Evolutionary conservation across 2,329 filamentous ascomycete genomes (phyloP).

Genomic region (Aspergillus awamori): DNA sequence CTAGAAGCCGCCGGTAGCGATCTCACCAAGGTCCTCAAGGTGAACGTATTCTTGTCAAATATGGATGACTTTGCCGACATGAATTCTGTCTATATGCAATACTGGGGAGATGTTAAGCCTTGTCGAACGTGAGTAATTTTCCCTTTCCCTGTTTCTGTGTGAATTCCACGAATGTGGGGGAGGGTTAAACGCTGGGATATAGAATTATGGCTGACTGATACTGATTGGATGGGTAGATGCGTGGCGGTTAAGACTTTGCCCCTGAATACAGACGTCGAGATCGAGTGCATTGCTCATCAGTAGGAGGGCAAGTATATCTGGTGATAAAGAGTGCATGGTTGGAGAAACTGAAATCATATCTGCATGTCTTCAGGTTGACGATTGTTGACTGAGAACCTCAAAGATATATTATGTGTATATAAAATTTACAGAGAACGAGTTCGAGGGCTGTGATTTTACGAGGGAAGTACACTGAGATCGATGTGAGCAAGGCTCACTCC

Average conservation of each 20-base stretch:
- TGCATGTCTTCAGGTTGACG: no score
- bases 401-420: no score
- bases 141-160: background rate
- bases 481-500: no score
- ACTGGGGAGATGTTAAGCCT: constrained; percentile 67
- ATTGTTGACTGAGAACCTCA: no score
- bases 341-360: background rate
- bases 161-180: background rate
- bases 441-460: no score
- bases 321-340: no score
- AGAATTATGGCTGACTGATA: background rate
- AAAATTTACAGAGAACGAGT: no score
- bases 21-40: constrained; percentile 61
- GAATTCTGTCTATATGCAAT: constrained; percentile 84
- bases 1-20: constrained; percentile 63
- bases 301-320: background rate
- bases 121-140: constrained; percentile 32
- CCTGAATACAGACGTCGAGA: constrained; percentile 84
- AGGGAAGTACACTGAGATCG: no score
- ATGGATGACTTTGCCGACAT: constrained; percentile 73
- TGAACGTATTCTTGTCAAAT: constrained; percentile 66
- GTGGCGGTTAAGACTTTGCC: constrained; percentile 88
- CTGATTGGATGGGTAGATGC: constrained; percentile 50
- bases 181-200: background rate
- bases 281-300: constrained; percentile 70